Percentiles rank a stretch among this genome's conserved stretches.
Conservation (phyloP, 345 rosid species). For the Chamaenerion angustifolium region DNA sequence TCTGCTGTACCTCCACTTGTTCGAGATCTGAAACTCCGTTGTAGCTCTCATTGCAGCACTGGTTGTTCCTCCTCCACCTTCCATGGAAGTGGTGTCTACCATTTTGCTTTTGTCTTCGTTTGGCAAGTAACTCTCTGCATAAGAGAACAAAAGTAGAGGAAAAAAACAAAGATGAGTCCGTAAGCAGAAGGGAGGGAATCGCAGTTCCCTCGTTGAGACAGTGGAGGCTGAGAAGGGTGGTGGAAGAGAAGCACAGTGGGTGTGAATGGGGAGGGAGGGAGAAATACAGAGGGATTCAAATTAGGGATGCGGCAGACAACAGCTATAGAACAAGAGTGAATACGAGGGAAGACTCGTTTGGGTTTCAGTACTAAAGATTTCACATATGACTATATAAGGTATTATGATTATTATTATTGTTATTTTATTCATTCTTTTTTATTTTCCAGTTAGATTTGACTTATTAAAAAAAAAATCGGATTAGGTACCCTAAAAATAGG, state of each 20-base stretch:
- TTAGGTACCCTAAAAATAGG: no score
- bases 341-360: conserved; percentile 2
- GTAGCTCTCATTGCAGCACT: conserved; percentile 1
- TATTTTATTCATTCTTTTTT: background rate
- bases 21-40: conserved; percentile 17
- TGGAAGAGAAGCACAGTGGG: no score
- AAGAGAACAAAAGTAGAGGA: conserved; percentile 1
- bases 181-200: no score
- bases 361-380: conserved; percentile 11
- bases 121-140: background rate
- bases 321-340: conserved; percentile 28
- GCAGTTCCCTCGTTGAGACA: no score
- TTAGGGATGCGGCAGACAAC: conserved; percentile 49
- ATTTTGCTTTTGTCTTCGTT: conserved; percentile 3
- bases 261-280: background rate
- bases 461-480: no score
- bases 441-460: no score
- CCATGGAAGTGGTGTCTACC: conserved; percentile 38
- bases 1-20: conserved; percentile 22
- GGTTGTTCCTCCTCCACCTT: conserved; percentile 4
- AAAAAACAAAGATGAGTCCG: conserved; percentile 5
- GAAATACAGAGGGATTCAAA: conserved; percentile 13
- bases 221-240: no score
- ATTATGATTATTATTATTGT: background rate
- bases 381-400: background rate